Percentiles rank a stretch among this genome's conserved stretches.
Evolutionary conservation across 2,329 filamentous ascomycete species (phyloP).

Genomic region (Sclerotinia nivalis): DNA sequence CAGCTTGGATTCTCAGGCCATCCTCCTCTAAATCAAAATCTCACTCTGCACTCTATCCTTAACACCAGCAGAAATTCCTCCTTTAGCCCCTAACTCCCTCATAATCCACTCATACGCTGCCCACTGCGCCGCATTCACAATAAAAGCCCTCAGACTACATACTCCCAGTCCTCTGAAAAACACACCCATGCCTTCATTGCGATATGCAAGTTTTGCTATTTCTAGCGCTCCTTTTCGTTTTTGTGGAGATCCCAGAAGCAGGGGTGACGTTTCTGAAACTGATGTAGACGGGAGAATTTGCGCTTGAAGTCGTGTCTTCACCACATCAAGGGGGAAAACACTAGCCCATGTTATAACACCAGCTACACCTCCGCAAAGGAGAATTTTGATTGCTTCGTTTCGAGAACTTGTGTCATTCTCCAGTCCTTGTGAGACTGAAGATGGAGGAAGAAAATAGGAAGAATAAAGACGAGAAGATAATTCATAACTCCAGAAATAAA

Average conservation of each 20-base stretch:
- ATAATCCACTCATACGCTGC: conserved; percentile 89
- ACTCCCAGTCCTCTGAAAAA: conserved; percentile 77
- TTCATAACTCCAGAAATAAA: conserved; percentile 96
- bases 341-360: conserved; percentile 87
- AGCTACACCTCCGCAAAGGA: conserved; percentile 84
- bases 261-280: conserved; percentile 36
- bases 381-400: conserved; percentile 59
- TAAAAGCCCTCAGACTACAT: conserved; percentile 82
- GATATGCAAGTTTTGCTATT: conserved; percentile 67
- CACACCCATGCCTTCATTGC: conserved; percentile 57
- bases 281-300: conserved; percentile 48
- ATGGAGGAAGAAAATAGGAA: neutral
- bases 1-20: too few species aligned
- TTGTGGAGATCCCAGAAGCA: conserved; percentile 39
- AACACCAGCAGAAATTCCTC: neutral
- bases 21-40: neutral
- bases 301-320: conserved; percentile 90
- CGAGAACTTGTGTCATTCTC: conserved; percentile 31
- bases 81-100: conserved; percentile 49
- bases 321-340: conserved; percentile 86
- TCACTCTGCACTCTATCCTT: conserved; percentile 9
- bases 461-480: conserved; percentile 57
- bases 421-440: conserved; percentile 45
- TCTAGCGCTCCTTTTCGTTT: conserved; percentile 56
- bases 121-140: conserved; percentile 95